These are phyloP conservation scores for Quercus aquifolioides DNA, from an alignment of 306 rosid species.

Conservation along the genomic window DNA sequence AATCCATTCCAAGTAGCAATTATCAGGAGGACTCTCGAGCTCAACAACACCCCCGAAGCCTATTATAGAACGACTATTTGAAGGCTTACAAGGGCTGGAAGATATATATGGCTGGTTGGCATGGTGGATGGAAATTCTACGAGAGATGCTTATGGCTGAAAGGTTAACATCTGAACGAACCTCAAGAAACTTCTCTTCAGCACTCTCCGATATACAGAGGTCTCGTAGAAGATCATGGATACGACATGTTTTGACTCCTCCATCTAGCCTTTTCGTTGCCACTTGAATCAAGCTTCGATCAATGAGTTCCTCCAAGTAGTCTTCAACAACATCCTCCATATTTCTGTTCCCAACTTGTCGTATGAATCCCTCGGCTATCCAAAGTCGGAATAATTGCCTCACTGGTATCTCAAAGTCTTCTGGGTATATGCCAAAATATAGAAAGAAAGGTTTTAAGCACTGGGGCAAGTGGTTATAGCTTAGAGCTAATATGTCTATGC, in stretches of 20 bases:
- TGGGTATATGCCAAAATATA: too few species aligned
- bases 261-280: neutral
- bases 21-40: neutral
- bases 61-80: neutral
- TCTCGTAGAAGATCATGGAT: neutral
- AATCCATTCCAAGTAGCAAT: neutral
- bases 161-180: neutral
- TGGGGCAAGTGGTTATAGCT: too few species aligned
- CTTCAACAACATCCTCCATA: slow-evolving; percentile 1
- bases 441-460: too few species aligned
- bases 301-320: neutral
- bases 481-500: too few species aligned
- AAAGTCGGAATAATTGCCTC: too few species aligned
- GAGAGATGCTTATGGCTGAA: neutral
- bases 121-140: neutral
- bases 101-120: neutral
- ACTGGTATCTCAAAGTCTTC: too few species aligned
- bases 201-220: neutral
- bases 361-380: too few species aligned
- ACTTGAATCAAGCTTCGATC: slow-evolving; percentile 1
- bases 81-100: neutral
- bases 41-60: neutral
- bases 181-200: neutral
- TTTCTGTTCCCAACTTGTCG: too few species aligned
- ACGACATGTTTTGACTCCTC: neutral